Conservation (phyloP, 2,329 filamentous ascomycete species). For the Corinectria fuckeliana region DNA sequence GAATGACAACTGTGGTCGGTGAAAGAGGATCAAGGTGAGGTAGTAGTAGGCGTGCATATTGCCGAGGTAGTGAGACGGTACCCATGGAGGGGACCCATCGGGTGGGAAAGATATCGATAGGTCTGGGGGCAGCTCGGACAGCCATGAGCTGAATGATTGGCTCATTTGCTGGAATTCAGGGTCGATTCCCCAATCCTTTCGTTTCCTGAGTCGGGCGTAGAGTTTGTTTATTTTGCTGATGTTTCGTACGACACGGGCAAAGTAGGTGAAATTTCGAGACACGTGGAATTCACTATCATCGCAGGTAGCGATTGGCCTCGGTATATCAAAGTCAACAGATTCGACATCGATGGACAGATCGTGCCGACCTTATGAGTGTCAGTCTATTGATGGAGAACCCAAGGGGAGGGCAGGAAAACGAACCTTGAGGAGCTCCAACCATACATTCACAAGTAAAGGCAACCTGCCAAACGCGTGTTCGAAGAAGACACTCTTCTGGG, state of each 20-base stretch:
- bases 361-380: constrained; percentile 65
- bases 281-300: constrained; percentile 78
- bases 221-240: constrained; percentile 78
- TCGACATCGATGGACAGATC: constrained; percentile 79
- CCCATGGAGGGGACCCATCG: constrained; percentile 82
- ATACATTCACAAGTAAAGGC: constrained; percentile 88
- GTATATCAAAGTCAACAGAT: constrained; percentile 76
- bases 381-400: constrained; percentile 6
- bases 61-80: constrained; percentile 85
- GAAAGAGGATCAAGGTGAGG: constrained; percentile 82
- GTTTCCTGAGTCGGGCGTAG: constrained; percentile 76
- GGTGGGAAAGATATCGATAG: constrained; percentile 78
- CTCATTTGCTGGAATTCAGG: constrained; percentile 83
- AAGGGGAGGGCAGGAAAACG: not conserved
- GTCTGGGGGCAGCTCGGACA: constrained; percentile 78
- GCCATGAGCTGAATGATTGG: constrained; percentile 77
- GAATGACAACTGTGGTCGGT: constrained; percentile 83
- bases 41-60: constrained; percentile 92
- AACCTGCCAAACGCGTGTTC: constrained; percentile 88
- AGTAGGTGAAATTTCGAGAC: constrained; percentile 85
- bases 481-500: constrained; percentile 78
- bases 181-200: constrained; percentile 86
- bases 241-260: constrained; percentile 78
- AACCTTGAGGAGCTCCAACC: constrained; percentile 92
- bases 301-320: constrained; percentile 66